Conservation (phyloP, 1,139 yeast genomes). For the Sugiyamaella sp. region DNA sequence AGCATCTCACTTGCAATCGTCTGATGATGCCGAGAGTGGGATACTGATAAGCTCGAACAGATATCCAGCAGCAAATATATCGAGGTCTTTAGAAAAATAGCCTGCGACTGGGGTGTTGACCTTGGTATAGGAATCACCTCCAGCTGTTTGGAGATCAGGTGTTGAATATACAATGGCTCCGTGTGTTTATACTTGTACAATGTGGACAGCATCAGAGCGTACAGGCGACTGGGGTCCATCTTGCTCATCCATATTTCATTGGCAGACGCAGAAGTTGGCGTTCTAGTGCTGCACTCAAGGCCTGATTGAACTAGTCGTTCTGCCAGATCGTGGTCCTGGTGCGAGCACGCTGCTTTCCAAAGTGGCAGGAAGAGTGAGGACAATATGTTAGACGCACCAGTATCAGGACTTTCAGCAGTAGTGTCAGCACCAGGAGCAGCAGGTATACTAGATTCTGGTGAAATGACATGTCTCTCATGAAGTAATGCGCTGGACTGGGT, state of each 20-base stretch:
- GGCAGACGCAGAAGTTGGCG: neutral
- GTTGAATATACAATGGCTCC: constrained; percentile 2
- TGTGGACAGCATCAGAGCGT: constrained; percentile 3
- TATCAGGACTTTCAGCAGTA: neutral
- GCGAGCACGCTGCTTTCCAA: constrained; percentile 25
- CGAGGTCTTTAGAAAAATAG: constrained; percentile 1
- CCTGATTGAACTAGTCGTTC: constrained; percentile 10
- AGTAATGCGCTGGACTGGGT: no score
- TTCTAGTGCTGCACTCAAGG: neutral
- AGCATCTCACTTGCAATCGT: constrained; percentile 15
- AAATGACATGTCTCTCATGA: neutral
- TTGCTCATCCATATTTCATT: neutral
- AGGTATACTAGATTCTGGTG: neutral
- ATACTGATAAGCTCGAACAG: constrained; percentile 11
- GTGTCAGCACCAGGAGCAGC: neutral
- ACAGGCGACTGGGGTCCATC: constrained; percentile 7
- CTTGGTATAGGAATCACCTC: neutral
- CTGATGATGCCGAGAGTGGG: neutral
- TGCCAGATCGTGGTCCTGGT: constrained; percentile 19
- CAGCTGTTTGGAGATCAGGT: constrained; percentile 1
- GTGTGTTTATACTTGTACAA: neutral
- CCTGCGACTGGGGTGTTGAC: neutral
- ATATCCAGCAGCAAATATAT: constrained; percentile 10
- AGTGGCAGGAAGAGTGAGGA: constrained; percentile 25
- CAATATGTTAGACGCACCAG: neutral